Base-by-base conservation (phyloP, 2,329 filamentous ascomycete genomes). In the Aspergillus eucalypticola region DNA sequence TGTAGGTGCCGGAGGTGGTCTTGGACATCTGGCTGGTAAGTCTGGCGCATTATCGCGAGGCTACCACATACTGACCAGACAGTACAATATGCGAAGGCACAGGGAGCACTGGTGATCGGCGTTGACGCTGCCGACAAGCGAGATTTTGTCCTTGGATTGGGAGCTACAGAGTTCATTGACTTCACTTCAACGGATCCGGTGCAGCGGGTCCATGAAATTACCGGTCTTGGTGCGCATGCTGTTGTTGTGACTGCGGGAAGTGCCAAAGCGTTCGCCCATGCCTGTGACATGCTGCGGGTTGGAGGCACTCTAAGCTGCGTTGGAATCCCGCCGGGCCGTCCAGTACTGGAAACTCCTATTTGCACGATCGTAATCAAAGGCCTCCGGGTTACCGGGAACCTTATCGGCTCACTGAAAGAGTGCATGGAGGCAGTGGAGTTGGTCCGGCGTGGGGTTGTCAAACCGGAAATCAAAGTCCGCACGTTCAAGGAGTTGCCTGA, bases 301-400 rank as follows among this genome's bases (percentile, higher is more conserved):
- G 78, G 77, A 27, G 79, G 79, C 1, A 78, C 73, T 7, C 62
- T 81, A 53, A 77, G 76, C 64, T 78, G 78, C 49, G 77, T 79
- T 2, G 79, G 78, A 1, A 80, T 81, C 52, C 78, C 79, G 5
- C 73, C 73, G 15, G 74, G 75, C 21, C 66, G 73, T 21, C 70
- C 76, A 2, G 70, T 67, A 52, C 67, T 81, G 48, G 72, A 79
- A 57, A 80, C 75, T 2, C 72, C 73, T 3, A 76, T 81, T 48
- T 73, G 73, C 27, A 74, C 75, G 0, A 80, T 82, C 56, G 77
- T 81, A 25, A 81, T 81, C 64, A 80, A 76, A 64, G 78, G 79
- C 1, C 60, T 81, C 29, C 75, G 67, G 54, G 76, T 81, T 49
- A 74, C 73, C 2, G 78, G 78, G 1, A 81, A 80, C 53, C 66